A percentile compares a stretch with the other conserved stretches of the same genome.
phyloP scores from a whole-genome alignment of 257 asterid species.

The Lithospermum erythrorhizon region DNA sequence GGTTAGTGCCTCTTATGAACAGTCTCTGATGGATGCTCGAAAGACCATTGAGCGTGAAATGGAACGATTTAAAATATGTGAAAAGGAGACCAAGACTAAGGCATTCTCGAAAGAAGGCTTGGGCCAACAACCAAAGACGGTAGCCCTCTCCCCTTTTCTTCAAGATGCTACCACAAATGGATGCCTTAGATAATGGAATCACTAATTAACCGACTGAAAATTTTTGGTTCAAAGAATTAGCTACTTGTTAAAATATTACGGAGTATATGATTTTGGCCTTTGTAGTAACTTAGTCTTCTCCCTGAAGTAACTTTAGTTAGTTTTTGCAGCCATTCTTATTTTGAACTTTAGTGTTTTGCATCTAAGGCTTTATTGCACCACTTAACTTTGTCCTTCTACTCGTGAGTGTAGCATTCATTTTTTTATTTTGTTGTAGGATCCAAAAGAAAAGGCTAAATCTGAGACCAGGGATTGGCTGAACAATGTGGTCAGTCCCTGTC shows the following conservation, averaged over 20 bases:
- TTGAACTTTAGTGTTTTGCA: not conserved
- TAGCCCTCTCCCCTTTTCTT: slow-evolving; percentile 21
- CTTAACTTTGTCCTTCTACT: not conserved
- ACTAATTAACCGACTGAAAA: not conserved
- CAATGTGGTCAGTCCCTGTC: slow-evolving; percentile 59
- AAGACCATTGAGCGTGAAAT: slow-evolving; percentile 94
- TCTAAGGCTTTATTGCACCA: not conserved
- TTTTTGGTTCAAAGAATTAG: not conserved
- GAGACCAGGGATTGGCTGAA: slow-evolving; percentile 99
- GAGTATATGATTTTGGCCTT: not conserved
- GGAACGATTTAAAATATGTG: slow-evolving; percentile 97
- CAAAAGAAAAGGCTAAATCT: slow-evolving; percentile 91
- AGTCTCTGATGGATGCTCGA: slow-evolving; percentile 99
- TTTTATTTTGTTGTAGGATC: slow-evolving; percentile 46
- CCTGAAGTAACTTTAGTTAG: not conserved
- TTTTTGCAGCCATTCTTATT: too few relatives aligned
- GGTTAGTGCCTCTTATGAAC: slow-evolving; percentile 99
- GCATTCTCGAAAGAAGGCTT: slow-evolving; percentile 99
- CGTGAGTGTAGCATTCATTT: not conserved
- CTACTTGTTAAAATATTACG: not conserved
- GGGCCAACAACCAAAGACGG: slow-evolving; percentile 98
- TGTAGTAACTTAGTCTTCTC: not conserved
- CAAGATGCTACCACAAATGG: not conserved
- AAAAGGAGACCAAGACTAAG: slow-evolving; percentile 97
- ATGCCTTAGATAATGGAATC: not conserved